Percentiles rank a stretch among this genome's conserved stretches.
These are phyloP conservation scores for Liquidambar formosana DNA, from an alignment of 164 flowering plant species.

Conservation along the genomic window DNA sequence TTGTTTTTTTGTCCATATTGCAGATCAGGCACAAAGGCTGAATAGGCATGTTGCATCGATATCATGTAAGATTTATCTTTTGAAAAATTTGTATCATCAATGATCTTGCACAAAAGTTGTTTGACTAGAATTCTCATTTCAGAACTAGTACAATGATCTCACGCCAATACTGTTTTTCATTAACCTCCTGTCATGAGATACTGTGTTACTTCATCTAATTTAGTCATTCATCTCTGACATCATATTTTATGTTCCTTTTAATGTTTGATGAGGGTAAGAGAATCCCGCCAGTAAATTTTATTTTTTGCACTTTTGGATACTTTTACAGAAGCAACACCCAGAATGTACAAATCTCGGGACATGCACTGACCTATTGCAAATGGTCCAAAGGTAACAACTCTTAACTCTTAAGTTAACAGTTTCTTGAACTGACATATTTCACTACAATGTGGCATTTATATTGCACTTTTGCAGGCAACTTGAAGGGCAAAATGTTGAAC, in stretches of 20 bases:
- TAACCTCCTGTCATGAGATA: too few relatives aligned
- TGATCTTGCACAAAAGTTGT: too few relatives aligned
- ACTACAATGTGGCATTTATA: not conserved
- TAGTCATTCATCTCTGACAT: not conserved
- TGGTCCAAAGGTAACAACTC: constrained; percentile 1
- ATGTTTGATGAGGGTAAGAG: not conserved
- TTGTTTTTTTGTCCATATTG: too few relatives aligned
- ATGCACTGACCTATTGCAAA: not conserved
- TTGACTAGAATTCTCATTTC: too few relatives aligned
- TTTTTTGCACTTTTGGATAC: not conserved
- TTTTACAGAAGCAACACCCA: not conserved
- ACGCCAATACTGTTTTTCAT: too few relatives aligned
- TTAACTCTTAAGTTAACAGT: not conserved
- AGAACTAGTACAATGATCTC: too few relatives aligned
- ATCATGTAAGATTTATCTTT: too few relatives aligned
- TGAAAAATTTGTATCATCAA: too few relatives aligned
- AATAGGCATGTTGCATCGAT: too few relatives aligned
- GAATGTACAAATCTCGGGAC: not conserved
- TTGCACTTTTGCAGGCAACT: constrained; percentile 8
- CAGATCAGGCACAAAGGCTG: too few relatives aligned
- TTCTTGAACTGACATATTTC: too few relatives aligned
- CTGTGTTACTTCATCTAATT: not conserved
- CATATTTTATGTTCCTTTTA: not conserved
- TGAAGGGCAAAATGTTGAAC: constrained; percentile 7
- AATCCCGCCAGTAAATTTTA: not conserved